These are phyloP conservation scores for Roridomyces roridus DNA, from an alignment of 768 basidiomycete genomes.

Conservation along the genomic window DNA sequence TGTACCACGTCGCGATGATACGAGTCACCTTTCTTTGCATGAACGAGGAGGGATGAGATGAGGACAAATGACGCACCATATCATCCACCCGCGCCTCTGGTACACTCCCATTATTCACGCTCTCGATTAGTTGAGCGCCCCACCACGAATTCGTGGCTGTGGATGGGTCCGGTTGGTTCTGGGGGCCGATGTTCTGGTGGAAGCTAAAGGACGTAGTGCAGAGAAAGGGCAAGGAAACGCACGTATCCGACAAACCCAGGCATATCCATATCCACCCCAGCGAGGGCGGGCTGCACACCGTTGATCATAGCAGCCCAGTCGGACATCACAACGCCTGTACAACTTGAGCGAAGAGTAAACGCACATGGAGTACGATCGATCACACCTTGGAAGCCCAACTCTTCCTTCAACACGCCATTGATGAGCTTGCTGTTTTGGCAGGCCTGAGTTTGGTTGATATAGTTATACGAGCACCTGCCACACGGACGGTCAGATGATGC, in stretches of 20 bases:
- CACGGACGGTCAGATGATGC: no score
- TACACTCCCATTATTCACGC: slow-evolving; percentile 57
- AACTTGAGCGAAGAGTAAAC: neutral
- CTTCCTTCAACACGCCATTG: slow-evolving; percentile 52
- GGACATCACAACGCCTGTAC: slow-evolving; percentile 26
- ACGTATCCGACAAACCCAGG: slow-evolving; percentile 43
- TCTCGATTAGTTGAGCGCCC: slow-evolving; percentile 36
- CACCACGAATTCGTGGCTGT: slow-evolving; percentile 27
- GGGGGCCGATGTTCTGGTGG: slow-evolving; percentile 8
- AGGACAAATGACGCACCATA: slow-evolving; percentile 44
- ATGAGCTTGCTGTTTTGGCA: slow-evolving; percentile 50
- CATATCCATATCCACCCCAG: slow-evolving; percentile 28
- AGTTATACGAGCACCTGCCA: slow-evolving; percentile 29
- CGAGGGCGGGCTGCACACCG: slow-evolving; percentile 24
- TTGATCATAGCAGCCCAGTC: slow-evolving; percentile 56
- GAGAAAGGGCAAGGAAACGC: neutral
- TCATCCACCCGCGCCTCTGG: slow-evolving; percentile 54
- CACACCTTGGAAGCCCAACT: slow-evolving; percentile 53
- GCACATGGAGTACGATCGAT: neutral
- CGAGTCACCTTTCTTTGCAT: no score
- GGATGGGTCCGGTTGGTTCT: slow-evolving; percentile 21
- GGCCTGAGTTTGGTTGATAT: slow-evolving; percentile 50
- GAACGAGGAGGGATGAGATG: no score
- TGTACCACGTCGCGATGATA: slow-evolving; percentile 53
- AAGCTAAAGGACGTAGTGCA: no score